A percentile compares a stretch with the other conserved stretches of the same genome.
Conservation (phyloP, 257 asterid species). For the Przewalskia tangutica region DNA sequence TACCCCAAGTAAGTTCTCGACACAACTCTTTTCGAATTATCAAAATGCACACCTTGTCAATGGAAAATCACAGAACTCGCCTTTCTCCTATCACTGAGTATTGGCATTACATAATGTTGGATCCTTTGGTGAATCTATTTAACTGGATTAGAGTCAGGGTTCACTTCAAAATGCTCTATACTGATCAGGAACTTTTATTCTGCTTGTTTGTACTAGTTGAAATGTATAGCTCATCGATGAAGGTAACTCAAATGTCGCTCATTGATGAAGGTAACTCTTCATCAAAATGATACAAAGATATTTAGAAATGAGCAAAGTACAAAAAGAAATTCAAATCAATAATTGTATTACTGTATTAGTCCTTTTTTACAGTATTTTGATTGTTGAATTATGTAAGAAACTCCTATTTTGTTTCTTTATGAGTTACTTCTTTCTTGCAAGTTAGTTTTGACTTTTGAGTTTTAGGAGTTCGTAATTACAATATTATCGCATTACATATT, state of each 20-base stretch:
- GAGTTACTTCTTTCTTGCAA: background rate
- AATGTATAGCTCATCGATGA: background rate
- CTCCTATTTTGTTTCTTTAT: background rate
- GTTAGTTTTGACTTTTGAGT: background rate
- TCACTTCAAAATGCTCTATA: background rate
- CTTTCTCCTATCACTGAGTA: background rate
- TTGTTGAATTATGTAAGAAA: background rate
- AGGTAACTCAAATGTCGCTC: background rate
- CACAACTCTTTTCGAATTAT: background rate
- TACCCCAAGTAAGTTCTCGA: constrained; percentile 61
- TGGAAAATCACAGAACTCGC: background rate
- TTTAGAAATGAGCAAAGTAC: background rate
- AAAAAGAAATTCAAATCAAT: background rate
- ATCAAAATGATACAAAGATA: background rate
- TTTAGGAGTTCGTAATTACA: background rate
- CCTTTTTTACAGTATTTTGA: background rate
- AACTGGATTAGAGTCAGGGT: background rate
- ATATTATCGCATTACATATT: background rate
- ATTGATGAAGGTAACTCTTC: background rate
- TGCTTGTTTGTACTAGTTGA: background rate
- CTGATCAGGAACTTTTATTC: background rate
- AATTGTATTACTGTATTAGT: background rate
- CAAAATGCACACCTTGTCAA: background rate
- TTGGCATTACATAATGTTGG: background rate
- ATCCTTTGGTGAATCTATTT: background rate